Base-by-base conservation (phyloP, 257 asterid species). In the Ilex aquifolium region DNA sequence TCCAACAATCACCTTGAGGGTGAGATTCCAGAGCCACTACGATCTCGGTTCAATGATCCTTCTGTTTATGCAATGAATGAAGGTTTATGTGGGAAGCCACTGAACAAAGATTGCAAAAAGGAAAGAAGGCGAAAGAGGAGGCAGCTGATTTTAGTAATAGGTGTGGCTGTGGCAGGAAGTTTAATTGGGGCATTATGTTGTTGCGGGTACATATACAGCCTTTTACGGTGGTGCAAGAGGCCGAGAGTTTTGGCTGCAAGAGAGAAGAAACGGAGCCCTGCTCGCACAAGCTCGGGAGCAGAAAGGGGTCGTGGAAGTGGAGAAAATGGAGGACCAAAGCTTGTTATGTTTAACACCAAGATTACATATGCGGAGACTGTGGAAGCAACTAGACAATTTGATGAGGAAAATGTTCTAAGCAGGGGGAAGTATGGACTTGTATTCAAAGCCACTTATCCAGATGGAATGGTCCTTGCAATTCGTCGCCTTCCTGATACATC, bases 401-500 rank as follows among this genome's bases (percentile, higher is more conserved):
- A 87, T n/a, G 97, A 89, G 82, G 97, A 89, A 56, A 87, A 83
- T 52, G 97, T 89, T 65, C 32, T 89, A 39, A 89, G 87, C 73
- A 77, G 97, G 55, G 85, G 90, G 7, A 79, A 79, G 30, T 85
- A 79, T 49, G 97, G 97, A 5, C 65, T 89, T 0, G 21, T 89
- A 10, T 89, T 80, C 76, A 89, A 89, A 58, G 91, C 95, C 52
- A 79, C 80, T 15, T 89, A 79, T 63, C 84, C 79, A 1, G 97
- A 89, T 66, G 97, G 97, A n/a, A 84, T 87, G 95, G 95, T 89
- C 50, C 91, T 89, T 21, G 90, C 97, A 1, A 78, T 89, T 11
- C 89, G 91, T 15, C 74, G 91, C 0, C 95, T 89, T 32, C 94
- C 93, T 4, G 82, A 84, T 63, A 39, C 85, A 13, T 84, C 94